Conservation (phyloP, 1,284 basidiomycete species). For the Earliella scabrosa region DNA sequence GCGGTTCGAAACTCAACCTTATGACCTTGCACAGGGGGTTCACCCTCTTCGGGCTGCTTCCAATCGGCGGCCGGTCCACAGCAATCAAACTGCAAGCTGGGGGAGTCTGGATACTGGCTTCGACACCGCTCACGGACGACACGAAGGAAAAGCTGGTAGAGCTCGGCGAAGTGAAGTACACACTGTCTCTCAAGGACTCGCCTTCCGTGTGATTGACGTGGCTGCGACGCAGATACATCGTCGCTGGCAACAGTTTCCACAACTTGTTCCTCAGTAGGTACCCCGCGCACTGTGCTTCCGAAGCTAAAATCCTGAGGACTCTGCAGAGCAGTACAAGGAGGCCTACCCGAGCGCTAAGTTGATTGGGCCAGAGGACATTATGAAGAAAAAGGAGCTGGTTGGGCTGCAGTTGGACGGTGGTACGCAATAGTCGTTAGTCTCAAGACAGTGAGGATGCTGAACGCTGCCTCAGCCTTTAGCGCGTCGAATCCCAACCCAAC, state of each 20-base stretch:
- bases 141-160: constrained; percentile 72
- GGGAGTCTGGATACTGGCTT: constrained; percentile 82
- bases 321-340: constrained; percentile 54
- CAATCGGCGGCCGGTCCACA: constrained; percentile 79
- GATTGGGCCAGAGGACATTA: constrained; percentile 59
- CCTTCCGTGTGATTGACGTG: not conserved
- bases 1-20: not conserved
- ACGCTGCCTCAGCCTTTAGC: constrained; percentile 55
- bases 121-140: constrained; percentile 72
- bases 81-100: constrained; percentile 73
- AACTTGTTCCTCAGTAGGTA: constrained; percentile 60
- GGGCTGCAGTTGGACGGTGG: constrained; percentile 55
- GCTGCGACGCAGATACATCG: constrained; percentile 53
- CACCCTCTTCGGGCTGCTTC: constrained; percentile 58
- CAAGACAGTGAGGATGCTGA: too few species aligned
- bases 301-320: not conserved
- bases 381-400: constrained; percentile 40
- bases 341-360: constrained; percentile 77
- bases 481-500: constrained; percentile 56
- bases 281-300: not conserved
- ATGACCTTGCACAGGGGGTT: constrained; percentile 59
- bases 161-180: constrained; percentile 74
- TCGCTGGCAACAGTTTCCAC: constrained; percentile 63
- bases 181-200: not conserved
- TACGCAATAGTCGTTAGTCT: constrained; percentile 28